Evolutionary conservation across 2,329 filamentous ascomycete genomes (phyloP), one percentile per base, ranked within the genome.

Genomic region (Berkeleyomyces rouxiae): DNA sequence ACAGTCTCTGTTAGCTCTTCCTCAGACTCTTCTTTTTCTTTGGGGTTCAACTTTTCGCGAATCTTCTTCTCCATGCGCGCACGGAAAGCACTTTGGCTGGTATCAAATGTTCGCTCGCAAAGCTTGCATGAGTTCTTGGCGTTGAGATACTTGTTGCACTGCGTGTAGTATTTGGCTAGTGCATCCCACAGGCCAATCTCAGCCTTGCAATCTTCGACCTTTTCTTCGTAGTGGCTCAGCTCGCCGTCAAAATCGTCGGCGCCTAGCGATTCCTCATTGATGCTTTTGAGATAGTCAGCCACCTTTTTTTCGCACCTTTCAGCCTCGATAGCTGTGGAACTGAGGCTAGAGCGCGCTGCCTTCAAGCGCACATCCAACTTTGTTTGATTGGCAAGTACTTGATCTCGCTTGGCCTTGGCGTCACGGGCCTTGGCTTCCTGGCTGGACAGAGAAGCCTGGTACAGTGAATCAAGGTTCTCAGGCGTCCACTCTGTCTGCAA

Each of bases 301-400:
- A 85, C 81, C 10, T 74, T 78, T 44, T 79, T 75, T 65, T 87
- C 81, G 69, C 82, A 86, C 39, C 76, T 76, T 44, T 82, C 75
- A 49, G 82, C 76, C 64, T 90, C 86, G 39, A 79, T 75, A 11
- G 80, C 77, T 67, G 85, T 85, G 69, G 82, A 82, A 67, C 80
- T 82, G 36, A 86, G 76, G 10, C 81, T 82, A n/a, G 83, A 82
- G 53, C 82, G 83, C 33, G 79, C 75, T 57, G 78, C 84, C 55
- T 83, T 85, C 42, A 95, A 75, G 68, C 83, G 84, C 71, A 83
- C 90, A 65, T 90, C 86, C 9, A 90, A 74, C 67, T 91, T 86
- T 68, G 89, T 86, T 39, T 92, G 78, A 68, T 91, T 87, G 67
- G 87, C 82, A 66, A 80, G 82, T 2, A 82, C 78, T 46, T 81